A percentile compares a stretch with the other conserved stretches of the same genome.
These are phyloP conservation scores for Puccinia coronata DNA, from an alignment of 1,284 basidiomycete genomes.

Conservation along the genomic window DNA sequence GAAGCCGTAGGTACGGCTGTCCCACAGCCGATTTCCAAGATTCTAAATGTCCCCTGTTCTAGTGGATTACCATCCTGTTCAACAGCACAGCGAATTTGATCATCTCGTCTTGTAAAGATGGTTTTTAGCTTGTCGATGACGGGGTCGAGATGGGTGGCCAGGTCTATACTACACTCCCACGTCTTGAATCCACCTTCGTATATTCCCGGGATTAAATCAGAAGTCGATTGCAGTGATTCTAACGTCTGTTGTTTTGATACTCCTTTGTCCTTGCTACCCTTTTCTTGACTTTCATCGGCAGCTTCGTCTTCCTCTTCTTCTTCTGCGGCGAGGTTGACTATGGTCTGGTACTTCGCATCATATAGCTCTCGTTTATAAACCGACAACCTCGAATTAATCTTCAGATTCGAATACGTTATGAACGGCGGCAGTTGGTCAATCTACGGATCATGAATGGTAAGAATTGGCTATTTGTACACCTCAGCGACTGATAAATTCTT, in stretches of 20 bases:
- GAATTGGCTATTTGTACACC: neutral
- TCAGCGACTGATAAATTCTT: neutral
- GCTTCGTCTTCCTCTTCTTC: constrained; percentile 64
- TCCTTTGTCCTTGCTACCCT: constrained; percentile 54
- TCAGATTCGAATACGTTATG: constrained; percentile 37
- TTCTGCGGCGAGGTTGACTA: constrained; percentile 59
- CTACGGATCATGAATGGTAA: constrained; percentile 15
- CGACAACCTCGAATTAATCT: constrained; percentile 37
- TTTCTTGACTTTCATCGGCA: constrained; percentile 51
- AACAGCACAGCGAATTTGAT: too few relatives aligned
- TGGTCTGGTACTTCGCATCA: constrained; percentile 81
- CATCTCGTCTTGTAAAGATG: constrained; percentile 21
- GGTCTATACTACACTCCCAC: constrained; percentile 92
- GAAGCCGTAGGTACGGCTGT: constrained; percentile 29
- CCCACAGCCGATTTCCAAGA: constrained; percentile 45
- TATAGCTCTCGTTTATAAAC: constrained; percentile 82
- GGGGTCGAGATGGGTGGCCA: constrained; percentile 61
- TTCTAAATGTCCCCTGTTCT: neutral
- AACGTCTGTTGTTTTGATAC: constrained; percentile 53
- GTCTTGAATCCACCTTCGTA: constrained; percentile 97
- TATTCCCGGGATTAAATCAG: constrained; percentile 84
- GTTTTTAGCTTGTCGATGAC: constrained; percentile 9
- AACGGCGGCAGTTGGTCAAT: constrained; percentile 38
- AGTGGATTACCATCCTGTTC: neutral
- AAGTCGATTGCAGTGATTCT: constrained; percentile 65